phyloP scores from a whole-genome alignment of 352 stramenopile species.

The Pythium graminicola region DNA sequence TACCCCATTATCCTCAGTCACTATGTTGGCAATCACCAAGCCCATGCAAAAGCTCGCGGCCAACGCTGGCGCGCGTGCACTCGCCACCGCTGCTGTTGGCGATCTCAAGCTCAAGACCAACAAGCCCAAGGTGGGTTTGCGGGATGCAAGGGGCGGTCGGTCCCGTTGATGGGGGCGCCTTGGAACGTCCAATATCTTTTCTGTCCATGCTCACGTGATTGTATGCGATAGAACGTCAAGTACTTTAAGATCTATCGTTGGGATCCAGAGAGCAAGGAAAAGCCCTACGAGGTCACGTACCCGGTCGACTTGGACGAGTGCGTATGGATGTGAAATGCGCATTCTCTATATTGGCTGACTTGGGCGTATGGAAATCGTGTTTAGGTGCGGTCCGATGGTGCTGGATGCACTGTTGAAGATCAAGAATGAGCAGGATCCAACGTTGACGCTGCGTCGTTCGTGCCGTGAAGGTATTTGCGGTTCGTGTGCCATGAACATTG shows the following conservation, averaged over 20 bases:
- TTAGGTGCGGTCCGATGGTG: conserved; percentile 96
- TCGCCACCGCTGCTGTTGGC: conserved; percentile 43
- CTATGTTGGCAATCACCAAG: conserved; percentile 23
- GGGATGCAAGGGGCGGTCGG: too few species aligned
- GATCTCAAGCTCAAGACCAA: conserved; percentile 69
- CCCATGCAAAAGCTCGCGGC: conserved; percentile 30
- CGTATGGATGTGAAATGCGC: too few species aligned
- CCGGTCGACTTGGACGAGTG: conserved; percentile 97
- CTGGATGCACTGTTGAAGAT: conserved; percentile 99
- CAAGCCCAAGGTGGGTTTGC: conserved; percentile 77
- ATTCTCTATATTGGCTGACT: conserved; percentile 9
- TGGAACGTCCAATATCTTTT: too few species aligned
- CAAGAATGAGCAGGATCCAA: conserved; percentile 99
- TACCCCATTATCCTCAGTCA: background rate
- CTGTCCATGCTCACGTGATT: too few species aligned
- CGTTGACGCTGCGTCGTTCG: conserved; percentile 96
- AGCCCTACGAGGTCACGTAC: conserved; percentile 95
- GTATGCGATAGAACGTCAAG: conserved; percentile 86
- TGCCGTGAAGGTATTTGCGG: conserved; percentile 99
- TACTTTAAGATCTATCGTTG: conserved; percentile 99
- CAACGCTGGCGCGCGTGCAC: conserved; percentile 40
- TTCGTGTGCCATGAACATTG: conserved; percentile 99
- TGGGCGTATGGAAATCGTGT: conserved; percentile 3
- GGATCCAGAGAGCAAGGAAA: conserved; percentile 93
- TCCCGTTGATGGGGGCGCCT: too few species aligned